Evolutionary conservation across 2,329 filamentous ascomycete species (phyloP), one percentile per base, ranked within the genome.

Genomic region (Cladophialophora carrionii): DNA sequence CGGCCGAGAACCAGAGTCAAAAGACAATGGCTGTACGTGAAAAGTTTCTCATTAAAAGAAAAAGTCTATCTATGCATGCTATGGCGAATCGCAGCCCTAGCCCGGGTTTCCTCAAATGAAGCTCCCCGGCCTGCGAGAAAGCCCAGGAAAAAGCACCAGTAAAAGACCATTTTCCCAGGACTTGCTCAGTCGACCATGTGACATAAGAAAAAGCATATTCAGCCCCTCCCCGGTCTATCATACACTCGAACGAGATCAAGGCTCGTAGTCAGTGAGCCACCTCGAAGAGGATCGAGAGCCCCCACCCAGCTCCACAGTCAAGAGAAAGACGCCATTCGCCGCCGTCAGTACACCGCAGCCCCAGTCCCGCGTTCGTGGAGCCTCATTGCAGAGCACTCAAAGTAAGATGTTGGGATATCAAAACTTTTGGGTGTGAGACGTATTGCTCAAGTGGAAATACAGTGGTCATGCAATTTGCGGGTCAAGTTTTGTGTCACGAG

Each of bases 381-480:
- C 48, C 49, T 49, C 61, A 46, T 63, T 54, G 53, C 51, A 63
- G 32, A 61, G 60, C 60, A 68, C 52, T 65, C 58, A 56, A 43
- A 41, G 37, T n/a, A 41, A 26, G 58, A 59, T 37, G 43, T 60
- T 62, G 57, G 63, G 52, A 34, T 62, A 61, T 62, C 61, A 69
- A 65, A 69, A 67, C 64, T 67, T 69, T 69, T 69, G 59, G 59
- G 67, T 69, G 64, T 49, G 32, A 63, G 62, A 64, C 67, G 65
- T 69, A 32, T 57, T 55, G 67, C 67, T 64, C 55, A 65, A 56
- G 34, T 65, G 58, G 62, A 67, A 67, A 67, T 63, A 65, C 64
- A 67, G 46, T 61, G 52, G 48, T 62, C 55, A 51, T 65, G 64
- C 67, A 69, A 63, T 67, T 52, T 69, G 56, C 57, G 29, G 48